Evolutionary conservation across 169 alveolate species (phyloP).

Genomic region (Ichthyophthirius multifiliis): DNA sequence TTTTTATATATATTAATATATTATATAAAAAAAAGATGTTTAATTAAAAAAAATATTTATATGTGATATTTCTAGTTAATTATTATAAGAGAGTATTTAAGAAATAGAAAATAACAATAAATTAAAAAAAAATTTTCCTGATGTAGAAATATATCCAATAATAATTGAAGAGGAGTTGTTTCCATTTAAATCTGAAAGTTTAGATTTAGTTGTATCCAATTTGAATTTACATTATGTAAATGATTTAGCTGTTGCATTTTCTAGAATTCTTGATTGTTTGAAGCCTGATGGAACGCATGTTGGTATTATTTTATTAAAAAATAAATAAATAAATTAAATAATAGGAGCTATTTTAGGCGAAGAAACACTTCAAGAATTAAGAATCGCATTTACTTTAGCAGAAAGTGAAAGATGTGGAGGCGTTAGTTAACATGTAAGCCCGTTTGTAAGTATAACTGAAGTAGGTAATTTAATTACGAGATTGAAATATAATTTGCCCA

Average conservation of each 20-base stretch:
- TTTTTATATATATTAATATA: not conserved
- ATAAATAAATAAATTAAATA: not conserved
- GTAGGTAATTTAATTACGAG: conserved; percentile 44
- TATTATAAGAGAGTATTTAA: not conserved
- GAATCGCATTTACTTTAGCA: conserved; percentile 46
- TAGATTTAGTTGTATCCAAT: conserved; percentile 23
- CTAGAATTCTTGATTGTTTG: conserved; percentile 15
- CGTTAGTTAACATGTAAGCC: conserved; percentile 48
- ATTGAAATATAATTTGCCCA: conserved; percentile 35
- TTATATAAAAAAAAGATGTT: not conserved
- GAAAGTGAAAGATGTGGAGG: conserved; percentile 61
- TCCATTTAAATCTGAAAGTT: conserved; percentile 10
- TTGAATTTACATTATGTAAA: conserved; percentile 34
- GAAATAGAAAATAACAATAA: not conserved
- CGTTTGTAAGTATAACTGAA: conserved; percentile 38
- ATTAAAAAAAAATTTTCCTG: not conserved
- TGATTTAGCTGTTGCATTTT: conserved; percentile 27
- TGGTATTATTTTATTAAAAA: not conserved
- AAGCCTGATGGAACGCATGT: conserved; percentile 26
- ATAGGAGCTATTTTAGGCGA: conserved; percentile 45
- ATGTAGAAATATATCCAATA: not conserved
- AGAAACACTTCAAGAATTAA: conserved; percentile 42
- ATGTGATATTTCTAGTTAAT: not conserved
- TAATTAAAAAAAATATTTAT: not conserved
- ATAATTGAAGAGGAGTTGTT: conserved; percentile 12